phyloP scores from a whole-genome alignment of 768 basidiomycete genomes.

The Omphalotus guepiniiformis region DNA sequence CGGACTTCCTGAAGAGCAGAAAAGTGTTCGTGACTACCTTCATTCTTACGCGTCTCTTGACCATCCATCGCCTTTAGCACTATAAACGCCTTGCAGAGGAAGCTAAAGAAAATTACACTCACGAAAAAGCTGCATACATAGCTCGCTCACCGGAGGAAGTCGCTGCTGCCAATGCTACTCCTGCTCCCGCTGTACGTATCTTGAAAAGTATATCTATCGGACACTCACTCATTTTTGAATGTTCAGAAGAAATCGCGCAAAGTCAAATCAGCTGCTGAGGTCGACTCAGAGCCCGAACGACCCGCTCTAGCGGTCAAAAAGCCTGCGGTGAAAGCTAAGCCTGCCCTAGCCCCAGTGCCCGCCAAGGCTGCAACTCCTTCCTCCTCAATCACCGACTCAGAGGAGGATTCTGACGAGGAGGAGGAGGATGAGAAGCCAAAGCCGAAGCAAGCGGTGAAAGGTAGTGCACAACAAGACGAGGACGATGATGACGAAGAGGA shows the following conservation, averaged over 20 bases:
- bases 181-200: conserved; percentile 5
- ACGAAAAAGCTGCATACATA: conserved; percentile 15
- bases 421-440: conserved; percentile 2
- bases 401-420: conserved; percentile 19
- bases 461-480: background rate
- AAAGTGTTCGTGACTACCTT: conserved; percentile 41
- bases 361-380: background rate
- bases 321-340: too few species aligned
- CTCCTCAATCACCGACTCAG: background rate
- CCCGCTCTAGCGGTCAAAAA: conserved; percentile 1
- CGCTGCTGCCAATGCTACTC: conserved; percentile 6
- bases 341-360: too few species aligned
- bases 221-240: background rate
- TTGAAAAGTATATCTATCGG: background rate
- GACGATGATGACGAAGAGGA: conserved; percentile 6
- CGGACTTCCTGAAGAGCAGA: conserved; percentile 41
- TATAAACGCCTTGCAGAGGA: conserved; percentile 35
- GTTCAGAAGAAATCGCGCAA: conserved; percentile 2
- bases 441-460: background rate
- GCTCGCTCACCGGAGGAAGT: conserved; percentile 7
- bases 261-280: background rate
- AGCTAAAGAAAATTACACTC: conserved; percentile 39
- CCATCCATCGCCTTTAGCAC: conserved; percentile 19
- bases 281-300: background rate
- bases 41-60: background rate